A percentile compares a stretch with the other conserved stretches of the same genome.
These are phyloP conservation scores for Bipolaris gigantea DNA, from an alignment of 2,329 filamentous ascomycete species.

Conservation along the genomic window DNA sequence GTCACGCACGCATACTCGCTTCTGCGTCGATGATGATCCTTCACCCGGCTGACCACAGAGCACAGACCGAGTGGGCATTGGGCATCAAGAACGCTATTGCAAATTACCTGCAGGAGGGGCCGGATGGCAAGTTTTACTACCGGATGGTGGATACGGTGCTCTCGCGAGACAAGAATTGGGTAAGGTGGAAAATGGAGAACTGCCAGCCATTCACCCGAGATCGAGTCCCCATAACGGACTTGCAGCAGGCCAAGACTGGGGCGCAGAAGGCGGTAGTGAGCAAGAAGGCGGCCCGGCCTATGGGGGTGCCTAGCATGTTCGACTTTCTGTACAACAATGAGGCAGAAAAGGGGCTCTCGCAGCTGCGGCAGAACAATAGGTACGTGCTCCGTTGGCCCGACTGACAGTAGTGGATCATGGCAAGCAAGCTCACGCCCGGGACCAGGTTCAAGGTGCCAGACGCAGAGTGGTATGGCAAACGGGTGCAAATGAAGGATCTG, in stretches of 20 bases:
- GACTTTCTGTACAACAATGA: conserved; percentile 74
- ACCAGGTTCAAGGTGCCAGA: conserved; percentile 69
- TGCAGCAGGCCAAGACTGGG: conserved; percentile 67
- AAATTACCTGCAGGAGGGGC: conserved; percentile 76
- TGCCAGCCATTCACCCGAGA: conserved; percentile 84
- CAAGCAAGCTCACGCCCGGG: conserved; percentile 30
- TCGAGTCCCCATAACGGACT: conserved; percentile 68
- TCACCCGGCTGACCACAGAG: conserved; percentile 40
- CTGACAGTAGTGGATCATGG: conserved; percentile 1
- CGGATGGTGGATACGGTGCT: conserved; percentile 97
- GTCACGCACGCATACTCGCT: conserved; percentile 17
- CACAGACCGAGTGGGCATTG: conserved; percentile 77
- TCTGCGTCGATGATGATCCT: conserved; percentile 28
- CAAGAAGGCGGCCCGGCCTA: conserved; percentile 65
- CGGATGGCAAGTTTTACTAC: conserved; percentile 89
- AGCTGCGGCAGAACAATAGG: conserved; percentile 65
- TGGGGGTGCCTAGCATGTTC: conserved; percentile 23
- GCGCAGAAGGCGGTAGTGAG: conserved; percentile 68
- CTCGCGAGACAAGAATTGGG: conserved; percentile 97
- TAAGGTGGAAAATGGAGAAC: conserved; percentile 94
- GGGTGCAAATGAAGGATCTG: conserved; percentile 78
- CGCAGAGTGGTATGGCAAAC: conserved; percentile 69
- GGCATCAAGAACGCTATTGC: conserved; percentile 78
- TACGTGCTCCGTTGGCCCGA: conserved; percentile 44
- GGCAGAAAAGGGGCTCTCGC: conserved; percentile 64